Evolutionary conservation across 2,329 filamentous ascomycete species (phyloP).

Genomic region (Epichloe scottii): DNA sequence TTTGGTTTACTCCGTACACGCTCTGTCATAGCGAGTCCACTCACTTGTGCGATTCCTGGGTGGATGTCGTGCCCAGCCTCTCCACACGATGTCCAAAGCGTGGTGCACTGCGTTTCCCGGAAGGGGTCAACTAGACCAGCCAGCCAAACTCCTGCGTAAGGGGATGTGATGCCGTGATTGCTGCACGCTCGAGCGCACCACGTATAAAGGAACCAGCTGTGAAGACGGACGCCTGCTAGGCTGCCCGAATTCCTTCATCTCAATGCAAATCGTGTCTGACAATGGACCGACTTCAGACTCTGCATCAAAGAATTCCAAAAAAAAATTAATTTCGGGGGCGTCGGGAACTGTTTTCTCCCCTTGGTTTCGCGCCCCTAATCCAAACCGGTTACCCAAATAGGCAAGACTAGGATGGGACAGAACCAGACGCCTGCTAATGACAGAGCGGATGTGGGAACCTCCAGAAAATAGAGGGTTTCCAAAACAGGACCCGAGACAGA

Average conservation of each 20-base stretch:
- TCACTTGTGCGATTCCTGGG: too few species aligned
- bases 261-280: not conserved
- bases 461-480: constrained; percentile 3
- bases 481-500: constrained; percentile 23
- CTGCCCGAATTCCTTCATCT: not conserved
- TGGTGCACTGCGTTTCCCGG: too few species aligned
- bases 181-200: not conserved
- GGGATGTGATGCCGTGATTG: too few species aligned
- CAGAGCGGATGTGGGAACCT: not conserved
- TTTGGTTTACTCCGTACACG: too few species aligned
- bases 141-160: too few species aligned
- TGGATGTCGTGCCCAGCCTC: too few species aligned
- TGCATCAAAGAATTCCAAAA: not conserved
- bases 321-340: not conserved
- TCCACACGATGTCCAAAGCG: too few species aligned
- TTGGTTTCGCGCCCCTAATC: not conserved
- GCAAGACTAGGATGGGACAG: constrained; percentile 5
- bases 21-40: too few species aligned
- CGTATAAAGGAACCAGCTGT: not conserved
- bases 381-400: constrained; percentile 7
- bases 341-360: not conserved
- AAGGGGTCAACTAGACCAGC: too few species aligned
- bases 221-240: not conserved
- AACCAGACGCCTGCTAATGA: not conserved
- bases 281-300: not conserved